These are phyloP conservation scores for Boechera stricta DNA, from an alignment of 345 rosid genomes.

Conservation along the genomic window DNA sequence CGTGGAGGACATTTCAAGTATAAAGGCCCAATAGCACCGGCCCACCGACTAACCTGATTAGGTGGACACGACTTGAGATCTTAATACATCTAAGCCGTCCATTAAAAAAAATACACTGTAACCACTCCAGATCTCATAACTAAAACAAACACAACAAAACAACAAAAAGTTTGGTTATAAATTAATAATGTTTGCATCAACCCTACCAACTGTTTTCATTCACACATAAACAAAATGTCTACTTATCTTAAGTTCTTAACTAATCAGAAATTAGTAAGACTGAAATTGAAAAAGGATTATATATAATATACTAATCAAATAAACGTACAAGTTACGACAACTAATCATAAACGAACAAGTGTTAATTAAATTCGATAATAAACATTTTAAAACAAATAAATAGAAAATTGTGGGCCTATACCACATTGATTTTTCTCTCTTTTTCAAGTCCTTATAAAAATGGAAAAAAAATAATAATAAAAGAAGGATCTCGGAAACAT, in stretches of 20 bases:
- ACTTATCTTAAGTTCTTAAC: constrained; percentile 15
- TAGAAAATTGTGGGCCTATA: constrained; percentile 6
- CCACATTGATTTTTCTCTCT: constrained; percentile 9
- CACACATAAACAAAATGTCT: constrained; percentile 30
- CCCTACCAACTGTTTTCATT: constrained; percentile 29
- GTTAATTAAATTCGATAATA: background rate
- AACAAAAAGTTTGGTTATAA: constrained; percentile 40
- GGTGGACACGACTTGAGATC: constrained; percentile 15
- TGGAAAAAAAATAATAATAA: background rate
- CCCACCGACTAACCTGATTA: constrained; percentile 41
- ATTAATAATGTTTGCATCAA: constrained; percentile 41
- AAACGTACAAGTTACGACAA: background rate
- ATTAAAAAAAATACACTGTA: background rate
- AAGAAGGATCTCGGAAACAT: constrained; percentile 43
- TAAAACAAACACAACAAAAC: constrained; percentile 30
- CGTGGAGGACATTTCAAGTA: background rate
- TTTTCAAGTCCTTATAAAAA: background rate
- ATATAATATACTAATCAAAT: background rate
- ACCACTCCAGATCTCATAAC: constrained; percentile 40
- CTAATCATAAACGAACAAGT: constrained; percentile 2
- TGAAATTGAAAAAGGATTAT: background rate
- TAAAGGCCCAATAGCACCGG: constrained; percentile 31
- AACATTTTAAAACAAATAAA: constrained; percentile 12
- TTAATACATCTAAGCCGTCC: constrained; percentile 41
- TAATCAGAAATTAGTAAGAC: background rate